Conservation (phyloP, 1,284 basidiomycete species). For the Ustilago loliicola region DNA sequence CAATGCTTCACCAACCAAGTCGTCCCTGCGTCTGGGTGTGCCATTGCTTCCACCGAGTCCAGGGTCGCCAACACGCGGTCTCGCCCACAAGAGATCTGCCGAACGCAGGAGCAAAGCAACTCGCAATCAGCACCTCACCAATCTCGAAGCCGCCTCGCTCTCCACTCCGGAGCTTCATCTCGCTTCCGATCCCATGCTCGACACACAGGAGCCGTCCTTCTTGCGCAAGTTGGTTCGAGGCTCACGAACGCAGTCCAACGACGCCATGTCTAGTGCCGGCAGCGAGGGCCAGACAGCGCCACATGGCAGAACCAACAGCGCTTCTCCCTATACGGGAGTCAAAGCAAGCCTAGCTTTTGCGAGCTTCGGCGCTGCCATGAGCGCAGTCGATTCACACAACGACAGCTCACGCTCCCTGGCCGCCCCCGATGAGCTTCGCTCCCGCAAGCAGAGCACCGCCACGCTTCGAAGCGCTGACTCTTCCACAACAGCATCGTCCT, state of each 20-base stretch:
- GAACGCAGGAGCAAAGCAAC: conserved; percentile 38
- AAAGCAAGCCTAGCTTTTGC: conserved; percentile 32
- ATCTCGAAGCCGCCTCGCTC: conserved; percentile 54
- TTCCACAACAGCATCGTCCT: conserved; percentile 13
- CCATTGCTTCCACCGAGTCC: conserved; percentile 21
- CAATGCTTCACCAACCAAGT: conserved; percentile 21
- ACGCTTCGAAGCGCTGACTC: conserved; percentile 33
- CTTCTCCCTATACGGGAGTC: conserved; percentile 16
- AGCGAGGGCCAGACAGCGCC: conserved; percentile 9
- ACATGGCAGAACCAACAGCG: conserved; percentile 20
- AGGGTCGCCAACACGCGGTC: conserved; percentile 20
- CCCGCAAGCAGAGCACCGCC: conserved; percentile 37
- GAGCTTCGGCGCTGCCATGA: conserved; percentile 55
- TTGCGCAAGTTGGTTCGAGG: conserved; percentile 45
- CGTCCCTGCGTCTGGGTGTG: conserved; percentile 14
- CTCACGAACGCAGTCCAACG: conserved; percentile 25
- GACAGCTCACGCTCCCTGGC: conserved; percentile 8
- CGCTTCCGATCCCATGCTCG: conserved; percentile 58
- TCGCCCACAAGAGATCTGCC: conserved; percentile 36
- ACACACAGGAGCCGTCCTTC: conserved; percentile 50
- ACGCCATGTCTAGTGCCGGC: conserved; percentile 28
- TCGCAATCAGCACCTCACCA: conserved; percentile 46
- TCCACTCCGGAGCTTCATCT: conserved; percentile 62
- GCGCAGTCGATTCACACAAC: conserved; percentile 30
- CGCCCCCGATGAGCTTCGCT: conserved; percentile 5